These are phyloP conservation scores for Lachnellula arida DNA, from an alignment of 2,329 filamentous ascomycete species.

Conservation along the genomic window DNA sequence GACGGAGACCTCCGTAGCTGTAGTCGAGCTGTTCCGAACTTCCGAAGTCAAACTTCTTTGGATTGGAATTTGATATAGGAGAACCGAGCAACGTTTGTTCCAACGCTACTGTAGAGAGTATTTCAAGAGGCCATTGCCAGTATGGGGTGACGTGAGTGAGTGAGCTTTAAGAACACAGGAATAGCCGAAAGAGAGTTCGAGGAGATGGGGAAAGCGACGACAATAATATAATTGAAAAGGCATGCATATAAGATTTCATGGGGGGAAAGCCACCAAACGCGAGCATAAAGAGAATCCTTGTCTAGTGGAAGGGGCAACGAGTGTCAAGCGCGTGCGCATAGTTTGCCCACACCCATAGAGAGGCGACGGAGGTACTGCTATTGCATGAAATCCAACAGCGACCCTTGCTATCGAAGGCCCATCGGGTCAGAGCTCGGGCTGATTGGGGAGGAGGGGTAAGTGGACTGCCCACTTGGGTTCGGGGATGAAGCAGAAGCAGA, in stretches of 20 bases:
- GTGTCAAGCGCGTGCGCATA: neutral
- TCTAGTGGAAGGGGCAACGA: slow-evolving; percentile 2
- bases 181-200: slow-evolving; percentile 6
- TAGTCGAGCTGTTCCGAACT: neutral
- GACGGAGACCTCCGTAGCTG: neutral
- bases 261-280: slow-evolving; percentile 13
- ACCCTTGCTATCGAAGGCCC: no score
- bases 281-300: slow-evolving; percentile 8
- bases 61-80: no score
- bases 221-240: slow-evolving; percentile 19
- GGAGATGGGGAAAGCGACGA: slow-evolving; percentile 12
- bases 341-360: neutral
- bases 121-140: slow-evolving; percentile 20
- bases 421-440: no score
- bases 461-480: no score
- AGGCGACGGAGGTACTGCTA: neutral
- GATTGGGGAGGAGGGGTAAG: no score
- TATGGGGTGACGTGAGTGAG: slow-evolving; percentile 3
- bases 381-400: no score
- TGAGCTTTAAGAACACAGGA: slow-evolving; percentile 3
- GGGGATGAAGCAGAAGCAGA: no score
- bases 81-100: no score
- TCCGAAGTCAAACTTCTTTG: no score
- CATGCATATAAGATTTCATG: slow-evolving; percentile 16
- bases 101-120: no score